Evolutionary conservation across 1,284 basidiomycete species (phyloP), one percentile per base, ranked within the genome.

Genomic region (Pascua guehoae): DNA sequence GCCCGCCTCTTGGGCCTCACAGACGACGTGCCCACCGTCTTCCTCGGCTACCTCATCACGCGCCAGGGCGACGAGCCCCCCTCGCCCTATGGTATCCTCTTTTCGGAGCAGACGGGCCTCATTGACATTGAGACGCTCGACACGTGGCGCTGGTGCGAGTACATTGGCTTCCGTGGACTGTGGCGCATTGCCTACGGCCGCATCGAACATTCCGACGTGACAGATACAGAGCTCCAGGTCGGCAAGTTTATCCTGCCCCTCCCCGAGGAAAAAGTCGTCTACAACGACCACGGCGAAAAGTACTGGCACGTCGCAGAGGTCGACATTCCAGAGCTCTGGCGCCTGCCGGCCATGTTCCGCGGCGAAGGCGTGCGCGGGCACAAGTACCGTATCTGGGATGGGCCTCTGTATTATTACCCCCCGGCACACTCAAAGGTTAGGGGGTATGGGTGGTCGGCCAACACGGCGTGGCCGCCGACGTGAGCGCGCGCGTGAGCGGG

Each of bases 21-120:
- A 4, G 86, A 86, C 63, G 88, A 89, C 37, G 80, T 83, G 17
- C 93, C 93, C 0, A 84, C 88, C 12, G 83, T 95, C 45, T 96
- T 93, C 80, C 79, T 96, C 15, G 91, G 89, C 51, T 92, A 91
- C 62, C 73, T 83, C 2, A 89, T 96, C 8, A 94, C 89, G 14
- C 81, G 84, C 50, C 89, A 90, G 1, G 83, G 85, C 59, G 87
- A 86, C 8, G 63, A 74, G 43, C 81, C 86, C 68, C 92, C 92
- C 0, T 83, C 85, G 41, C 92, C 92, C 3, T 97, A 97, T 71
- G 83, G 89, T 56, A 88, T 92, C 61, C 80, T 96, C 65, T 75
- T 74, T 66, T 69, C 71, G 51, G 69, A 74, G 38, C 68, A 71
- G 8, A 65, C 64, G 41, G 62, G 63, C 38, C 70, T 76, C 61